These are phyloP conservation scores for sorghum (Sorghum bicolor) DNA, from an alignment of 176 grass and related monocot genomes.

Conservation along the genomic window Sorghum_bicolor_NCBIv3 NC_012871.2:74370001-74370500, in stretches of 20 bases:
- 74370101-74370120: not conserved
- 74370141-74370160: not conserved
- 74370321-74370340: not conserved
- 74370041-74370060: conserved; percentile 46
- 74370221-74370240: not conserved
- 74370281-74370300: not conserved
- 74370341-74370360: not conserved
- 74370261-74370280: not conserved
- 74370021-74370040: conserved; percentile 49
- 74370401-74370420: not conserved
- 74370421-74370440: not conserved
- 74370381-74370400: not conserved
- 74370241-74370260: not conserved
- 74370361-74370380: not conserved
- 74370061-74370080: conserved; percentile 74
- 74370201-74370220: not conserved
- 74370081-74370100: conserved; percentile 66
- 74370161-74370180: not conserved
- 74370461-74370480: not conserved
- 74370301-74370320: not conserved
- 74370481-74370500: not conserved
- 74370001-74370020: conserved; percentile 52
- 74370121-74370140: not conserved
- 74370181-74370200: not conserved
- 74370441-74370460: not conserved